Percentiles rank a stretch among this genome's conserved stretches.
Evolutionary conservation across 1,284 basidiomycete species (phyloP).

Genomic region (Xerocomus amazonicus): DNA sequence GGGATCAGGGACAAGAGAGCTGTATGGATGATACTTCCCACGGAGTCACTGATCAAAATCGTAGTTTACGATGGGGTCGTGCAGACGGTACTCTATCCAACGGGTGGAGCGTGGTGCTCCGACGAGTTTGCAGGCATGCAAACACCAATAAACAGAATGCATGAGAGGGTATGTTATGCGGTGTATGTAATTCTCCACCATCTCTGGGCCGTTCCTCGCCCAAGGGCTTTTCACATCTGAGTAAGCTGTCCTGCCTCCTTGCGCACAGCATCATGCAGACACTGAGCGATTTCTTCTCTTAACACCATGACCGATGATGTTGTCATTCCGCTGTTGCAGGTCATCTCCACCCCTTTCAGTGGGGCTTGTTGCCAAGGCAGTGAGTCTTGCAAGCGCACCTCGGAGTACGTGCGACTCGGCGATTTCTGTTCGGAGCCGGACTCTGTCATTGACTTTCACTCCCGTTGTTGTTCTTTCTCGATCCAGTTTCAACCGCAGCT

Average conservation of each 20-base stretch:
- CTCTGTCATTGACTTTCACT: background rate
- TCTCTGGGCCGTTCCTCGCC: background rate
- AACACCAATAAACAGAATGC: background rate
- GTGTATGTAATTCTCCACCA: background rate
- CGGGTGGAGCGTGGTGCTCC: background rate
- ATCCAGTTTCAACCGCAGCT: constrained; percentile 3
- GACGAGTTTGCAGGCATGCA: background rate
- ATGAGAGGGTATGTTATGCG: background rate
- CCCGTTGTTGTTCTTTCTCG: background rate
- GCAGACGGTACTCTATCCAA: too few relatives aligned
- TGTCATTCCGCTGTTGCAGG: constrained; percentile 1
- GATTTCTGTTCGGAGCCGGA: background rate
- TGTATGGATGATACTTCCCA: background rate
- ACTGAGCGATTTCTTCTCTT: constrained; percentile 6
- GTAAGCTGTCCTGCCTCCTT: constrained; percentile 1
- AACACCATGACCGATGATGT: background rate
- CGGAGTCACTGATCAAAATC: background rate
- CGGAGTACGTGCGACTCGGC: constrained; percentile 13
- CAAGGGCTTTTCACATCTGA: constrained; percentile 1
- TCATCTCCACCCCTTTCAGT: constrained; percentile 23
- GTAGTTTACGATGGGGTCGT: too few relatives aligned
- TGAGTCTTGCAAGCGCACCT: constrained; percentile 11
- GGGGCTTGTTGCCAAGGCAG: constrained; percentile 20
- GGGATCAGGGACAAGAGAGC: background rate
- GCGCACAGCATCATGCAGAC: constrained; percentile 17